phyloP scores from a whole-genome alignment of 1,284 basidiomycete genomes.

The Sutorius eximius region DNA sequence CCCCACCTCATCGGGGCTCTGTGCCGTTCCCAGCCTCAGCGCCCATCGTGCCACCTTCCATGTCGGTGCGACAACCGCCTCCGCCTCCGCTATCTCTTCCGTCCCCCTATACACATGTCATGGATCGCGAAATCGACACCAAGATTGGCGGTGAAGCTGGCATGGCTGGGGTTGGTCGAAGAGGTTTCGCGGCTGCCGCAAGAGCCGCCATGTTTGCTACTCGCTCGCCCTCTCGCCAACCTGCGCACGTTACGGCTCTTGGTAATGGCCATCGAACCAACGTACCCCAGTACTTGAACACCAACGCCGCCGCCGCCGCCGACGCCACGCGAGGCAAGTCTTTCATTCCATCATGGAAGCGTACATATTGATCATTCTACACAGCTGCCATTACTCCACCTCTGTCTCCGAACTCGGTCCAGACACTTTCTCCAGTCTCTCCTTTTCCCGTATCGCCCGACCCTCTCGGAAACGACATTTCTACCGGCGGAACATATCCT shows the following conservation, averaged over 20 bases:
- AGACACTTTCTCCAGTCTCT: slow-evolving; percentile 46
- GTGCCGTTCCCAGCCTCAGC: slow-evolving; percentile 19
- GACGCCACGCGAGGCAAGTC: slow-evolving; percentile 41
- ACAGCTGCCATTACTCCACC: slow-evolving; percentile 43
- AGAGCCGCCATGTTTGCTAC: slow-evolving; percentile 62
- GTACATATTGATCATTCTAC: slow-evolving; percentile 10
- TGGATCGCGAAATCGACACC: slow-evolving; percentile 49
- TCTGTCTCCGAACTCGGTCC: slow-evolving; percentile 46
- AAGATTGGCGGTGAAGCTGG: slow-evolving; percentile 78
- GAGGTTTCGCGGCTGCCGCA: slow-evolving; percentile 82
- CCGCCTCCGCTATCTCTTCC: slow-evolving; percentile 19
- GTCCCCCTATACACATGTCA: neutral
- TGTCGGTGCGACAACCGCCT: slow-evolving; percentile 21
- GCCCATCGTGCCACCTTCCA: slow-evolving; percentile 1
- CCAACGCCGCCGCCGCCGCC: slow-evolving; percentile 39
- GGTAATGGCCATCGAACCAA: slow-evolving; percentile 43
- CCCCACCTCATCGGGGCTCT: slow-evolving; percentile 6
- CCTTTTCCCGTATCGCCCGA: slow-evolving; percentile 42
- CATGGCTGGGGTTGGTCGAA: slow-evolving; percentile 86
- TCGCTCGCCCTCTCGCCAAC: slow-evolving; percentile 12
- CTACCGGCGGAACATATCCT: slow-evolving; percentile 17
- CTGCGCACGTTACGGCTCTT: neutral
- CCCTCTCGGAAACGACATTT: slow-evolving; percentile 23
- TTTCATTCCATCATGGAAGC: neutral
- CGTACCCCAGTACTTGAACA: slow-evolving; percentile 54